Evolutionary conservation across 1,139 yeast genomes (phyloP).

Genomic region (Wickerhamomyces sp.): DNA sequence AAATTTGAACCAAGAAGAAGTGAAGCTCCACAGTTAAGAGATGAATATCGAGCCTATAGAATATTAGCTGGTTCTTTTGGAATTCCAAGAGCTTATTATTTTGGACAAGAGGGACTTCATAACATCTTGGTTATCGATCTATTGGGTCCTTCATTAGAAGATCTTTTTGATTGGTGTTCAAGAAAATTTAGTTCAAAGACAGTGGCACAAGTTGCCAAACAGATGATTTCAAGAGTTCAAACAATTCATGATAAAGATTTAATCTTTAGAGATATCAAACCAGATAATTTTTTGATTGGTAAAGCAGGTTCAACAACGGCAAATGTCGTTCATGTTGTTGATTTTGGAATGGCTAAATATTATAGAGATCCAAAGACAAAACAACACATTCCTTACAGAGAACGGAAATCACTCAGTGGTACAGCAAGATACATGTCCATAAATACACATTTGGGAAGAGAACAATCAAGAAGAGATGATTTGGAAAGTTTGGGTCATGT

Average conservation of each 20-base stretch:
- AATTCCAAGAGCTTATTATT: conserved; percentile 70
- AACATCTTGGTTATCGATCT: conserved; percentile 69
- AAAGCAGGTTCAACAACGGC: conserved; percentile 60
- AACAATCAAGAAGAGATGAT: conserved; percentile 95
- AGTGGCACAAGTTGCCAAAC: conserved; percentile 68
- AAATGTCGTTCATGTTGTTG: conserved; percentile 87
- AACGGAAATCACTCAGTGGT: conserved; percentile 92
- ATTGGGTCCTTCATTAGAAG: conserved; percentile 74
- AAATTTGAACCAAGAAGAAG: conserved; percentile 77
- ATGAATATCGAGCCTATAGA: conserved; percentile 71
- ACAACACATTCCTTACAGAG: conserved; percentile 93
- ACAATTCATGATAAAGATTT: conserved; percentile 63
- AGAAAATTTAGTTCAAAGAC: conserved; percentile 64
- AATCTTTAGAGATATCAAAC: conserved; percentile 73
- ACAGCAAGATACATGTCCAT: conserved; percentile 98
- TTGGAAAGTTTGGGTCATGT: conserved; percentile 95
- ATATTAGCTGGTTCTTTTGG: conserved; percentile 58
- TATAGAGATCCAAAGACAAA: conserved; percentile 95
- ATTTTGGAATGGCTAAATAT: conserved; percentile 95
- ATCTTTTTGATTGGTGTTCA: conserved; percentile 79
- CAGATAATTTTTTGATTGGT: conserved; percentile 71
- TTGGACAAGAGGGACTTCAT: conserved; percentile 79
- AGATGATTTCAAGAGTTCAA: conserved; percentile 66
- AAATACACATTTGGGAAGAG: conserved; percentile 95
- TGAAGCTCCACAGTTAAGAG: conserved; percentile 76